These are phyloP conservation scores for Austroboletus olivaceoglutinosus DNA, from an alignment of 1,284 basidiomycete species.

Conservation along the genomic window DNA sequence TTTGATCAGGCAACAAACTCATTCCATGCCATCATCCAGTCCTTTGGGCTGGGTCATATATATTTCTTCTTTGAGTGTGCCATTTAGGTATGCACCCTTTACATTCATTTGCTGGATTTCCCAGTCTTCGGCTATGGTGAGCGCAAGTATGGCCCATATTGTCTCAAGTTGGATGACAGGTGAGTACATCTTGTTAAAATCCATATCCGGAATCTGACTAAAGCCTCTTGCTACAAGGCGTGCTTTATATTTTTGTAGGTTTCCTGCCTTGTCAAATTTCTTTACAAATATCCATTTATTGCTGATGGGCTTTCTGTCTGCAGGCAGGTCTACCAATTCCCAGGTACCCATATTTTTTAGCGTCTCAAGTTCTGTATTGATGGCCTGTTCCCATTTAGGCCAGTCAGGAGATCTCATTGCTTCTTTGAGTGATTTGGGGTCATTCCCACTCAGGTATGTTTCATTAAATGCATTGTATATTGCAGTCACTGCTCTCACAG, in stretches of 20 bases:
- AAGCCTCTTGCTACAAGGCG: too few species aligned
- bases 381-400: conserved; percentile 8
- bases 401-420: not conserved
- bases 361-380: not conserved
- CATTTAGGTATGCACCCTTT: conserved; percentile 38
- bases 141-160: not conserved
- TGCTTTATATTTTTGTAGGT: too few species aligned
- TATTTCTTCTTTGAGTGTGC: conserved; percentile 37
- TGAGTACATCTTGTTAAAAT: not conserved
- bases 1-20: conserved; percentile 17
- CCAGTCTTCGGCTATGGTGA: not conserved
- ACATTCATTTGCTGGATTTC: conserved; percentile 31
- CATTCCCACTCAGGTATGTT: not conserved
- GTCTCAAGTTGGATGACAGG: not conserved
- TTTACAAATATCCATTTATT: too few species aligned
- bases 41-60: conserved; percentile 41
- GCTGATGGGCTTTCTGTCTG: too few species aligned
- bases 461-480: not conserved
- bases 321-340: not conserved
- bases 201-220: too few species aligned
- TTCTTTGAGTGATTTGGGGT: conserved; percentile 1
- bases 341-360: conserved; percentile 1
- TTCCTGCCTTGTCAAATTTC: too few species aligned
- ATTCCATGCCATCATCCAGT: conserved; percentile 35
- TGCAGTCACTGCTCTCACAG: too few species aligned